Conservation (phyloP, 1,139 yeast species). For the Hyphopichia wangnamkhiaoensis region DNA sequence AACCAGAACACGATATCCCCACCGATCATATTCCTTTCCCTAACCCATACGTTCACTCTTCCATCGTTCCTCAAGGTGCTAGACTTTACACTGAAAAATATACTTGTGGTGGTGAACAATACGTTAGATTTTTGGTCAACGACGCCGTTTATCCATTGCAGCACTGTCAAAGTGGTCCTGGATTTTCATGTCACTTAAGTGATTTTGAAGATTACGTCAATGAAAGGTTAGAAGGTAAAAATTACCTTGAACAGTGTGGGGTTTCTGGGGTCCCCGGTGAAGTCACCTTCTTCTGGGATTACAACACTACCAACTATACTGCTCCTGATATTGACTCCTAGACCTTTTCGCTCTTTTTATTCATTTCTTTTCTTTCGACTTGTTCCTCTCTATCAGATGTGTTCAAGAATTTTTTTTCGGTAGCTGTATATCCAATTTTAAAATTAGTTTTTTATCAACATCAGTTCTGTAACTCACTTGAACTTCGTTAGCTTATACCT, state of each 20-base stretch:
- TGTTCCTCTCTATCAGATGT: too few relatives aligned
- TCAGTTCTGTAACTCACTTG: too few relatives aligned
- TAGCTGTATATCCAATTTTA: too few relatives aligned
- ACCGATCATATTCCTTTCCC: slow-evolving; percentile 36
- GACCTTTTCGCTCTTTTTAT: neutral
- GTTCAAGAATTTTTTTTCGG: too few relatives aligned
- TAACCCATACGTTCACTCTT: slow-evolving; percentile 45
- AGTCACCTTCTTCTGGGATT: slow-evolving; percentile 43
- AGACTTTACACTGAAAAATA: slow-evolving; percentile 51
- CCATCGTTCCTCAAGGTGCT: slow-evolving; percentile 60
- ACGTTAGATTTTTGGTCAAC: slow-evolving; percentile 51
- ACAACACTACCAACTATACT: slow-evolving; percentile 23
- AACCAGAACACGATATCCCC: slow-evolving; percentile 23
- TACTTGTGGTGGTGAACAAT: slow-evolving; percentile 38
- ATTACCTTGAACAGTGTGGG: slow-evolving; percentile 35
- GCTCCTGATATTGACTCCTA: slow-evolving; percentile 12
- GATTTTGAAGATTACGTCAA: slow-evolving; percentile 36
- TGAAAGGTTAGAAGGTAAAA: slow-evolving; percentile 25
- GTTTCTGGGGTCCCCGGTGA: slow-evolving; percentile 34
- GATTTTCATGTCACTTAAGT: slow-evolving; percentile 53
- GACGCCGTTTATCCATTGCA: slow-evolving; percentile 59
- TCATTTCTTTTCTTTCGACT: neutral
- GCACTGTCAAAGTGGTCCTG: slow-evolving; percentile 55
- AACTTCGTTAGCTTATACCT: too few relatives aligned
- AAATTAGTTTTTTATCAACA: too few relatives aligned